Base-by-base conservation (phyloP, 805 yeast genomes). In the Candida yuanshanica region DNA sequence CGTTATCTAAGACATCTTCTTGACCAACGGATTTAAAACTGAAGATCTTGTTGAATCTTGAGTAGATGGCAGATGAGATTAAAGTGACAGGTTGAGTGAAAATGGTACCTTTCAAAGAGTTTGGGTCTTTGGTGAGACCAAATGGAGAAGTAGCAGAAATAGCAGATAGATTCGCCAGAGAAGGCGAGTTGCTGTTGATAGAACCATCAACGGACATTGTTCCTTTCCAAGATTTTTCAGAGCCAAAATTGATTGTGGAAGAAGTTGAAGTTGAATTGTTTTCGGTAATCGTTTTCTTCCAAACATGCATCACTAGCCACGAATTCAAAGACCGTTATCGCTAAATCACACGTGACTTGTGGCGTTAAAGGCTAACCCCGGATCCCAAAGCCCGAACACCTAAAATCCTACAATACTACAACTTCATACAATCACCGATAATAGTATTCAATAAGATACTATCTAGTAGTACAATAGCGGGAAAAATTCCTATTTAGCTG, bases 21-120 rank as follows among this genome's bases (percentile, higher is more conserved):
- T 77, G 75, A n/a, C 79, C 81, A 33, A 77, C 67, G 12, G 88
- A 72, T 49, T 81, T 79, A 63, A 83, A 90, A 45, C 81, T 72
- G 66, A 86, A 86, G 47, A 84, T 69, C 47, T 74, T 70, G 45
- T 70, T 60, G 33, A 70, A 69, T 42, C 70, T 57, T 56, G 45
- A 57, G 54, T 78, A 80, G 23, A 81, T 57, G 6, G 82, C 69
- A 42, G 81, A 75, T 41, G 70, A 63, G 45, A 81, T 67, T 25
- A 79, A 64, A 37, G 77, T 71, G 37, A 68, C 65, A 12, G 85
- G 77, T 20, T 81, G 69, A 20, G 79, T 71, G 52, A 78, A 74
- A 26, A 64, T 66, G 11, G 72, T 59, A 34, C 73, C 76, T 36
- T 64, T 67, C 35, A 80, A 54, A 27, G 67, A 62, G 39, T 63